Conservation (phyloP, 2,329 filamentous ascomycete genomes). For the Didymella pinodella region DNA sequence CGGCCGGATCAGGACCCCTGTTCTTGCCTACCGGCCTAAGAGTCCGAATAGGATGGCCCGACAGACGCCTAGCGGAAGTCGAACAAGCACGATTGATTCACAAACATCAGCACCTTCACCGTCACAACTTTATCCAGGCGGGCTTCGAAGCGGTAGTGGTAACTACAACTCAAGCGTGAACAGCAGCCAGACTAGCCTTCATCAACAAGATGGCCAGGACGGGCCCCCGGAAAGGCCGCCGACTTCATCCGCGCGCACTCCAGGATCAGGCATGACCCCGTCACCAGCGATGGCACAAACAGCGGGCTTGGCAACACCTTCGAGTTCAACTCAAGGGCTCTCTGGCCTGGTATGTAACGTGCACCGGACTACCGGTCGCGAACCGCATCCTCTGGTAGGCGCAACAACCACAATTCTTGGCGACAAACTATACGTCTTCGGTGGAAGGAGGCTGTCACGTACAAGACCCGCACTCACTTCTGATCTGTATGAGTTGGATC, state of each 20-base stretch:
- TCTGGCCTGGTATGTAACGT: slow-evolving; percentile 74
- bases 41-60: slow-evolving; percentile 53
- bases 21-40: slow-evolving; percentile 31
- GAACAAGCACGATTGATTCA: slow-evolving; percentile 58
- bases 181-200: slow-evolving; percentile 57
- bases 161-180: slow-evolving; percentile 53
- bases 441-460: slow-evolving; percentile 84
- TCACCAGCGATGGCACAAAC: slow-evolving; percentile 54
- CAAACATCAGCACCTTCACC: slow-evolving; percentile 55
- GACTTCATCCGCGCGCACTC: slow-evolving; percentile 46
- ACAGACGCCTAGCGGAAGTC: slow-evolving; percentile 53
- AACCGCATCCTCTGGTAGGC: slow-evolving; percentile 90
- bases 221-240: slow-evolving; percentile 47
- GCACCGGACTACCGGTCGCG: slow-evolving; percentile 84
- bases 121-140: slow-evolving; percentile 50
- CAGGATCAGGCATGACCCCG: slow-evolving; percentile 50
- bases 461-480: slow-evolving; percentile 85
- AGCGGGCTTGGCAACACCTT: slow-evolving; percentile 49
- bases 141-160: slow-evolving; percentile 45
- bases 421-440: slow-evolving; percentile 97
- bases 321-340: slow-evolving; percentile 64
- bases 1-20: slow-evolving; percentile 26
- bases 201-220: slow-evolving; percentile 54
- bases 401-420: slow-evolving; percentile 94
- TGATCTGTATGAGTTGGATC: slow-evolving; percentile 90